Conservation (phyloP, 176 grass and related monocot genomes). For the Carex scoparia region DNA sequence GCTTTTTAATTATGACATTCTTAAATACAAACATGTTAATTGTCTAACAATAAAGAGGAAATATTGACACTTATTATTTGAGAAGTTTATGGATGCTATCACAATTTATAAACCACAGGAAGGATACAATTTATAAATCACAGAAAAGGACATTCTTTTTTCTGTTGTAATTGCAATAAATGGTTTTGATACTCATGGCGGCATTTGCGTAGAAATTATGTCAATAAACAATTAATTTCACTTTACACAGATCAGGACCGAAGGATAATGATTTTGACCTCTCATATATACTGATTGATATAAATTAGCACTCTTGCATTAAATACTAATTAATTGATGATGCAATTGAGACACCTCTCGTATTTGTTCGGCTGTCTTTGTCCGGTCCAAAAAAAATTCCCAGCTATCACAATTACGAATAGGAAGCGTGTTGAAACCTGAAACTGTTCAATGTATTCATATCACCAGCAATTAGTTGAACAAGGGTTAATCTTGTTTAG, state of each 20-base stretch:
- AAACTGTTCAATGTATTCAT: background rate
- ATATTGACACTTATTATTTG: background rate
- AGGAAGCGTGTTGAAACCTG: background rate
- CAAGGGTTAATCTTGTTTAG: too few relatives aligned
- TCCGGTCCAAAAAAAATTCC: background rate
- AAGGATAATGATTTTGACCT: too few relatives aligned
- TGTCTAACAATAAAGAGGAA: too few relatives aligned
- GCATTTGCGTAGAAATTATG: background rate
- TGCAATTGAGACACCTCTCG: background rate
- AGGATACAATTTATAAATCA: background rate
- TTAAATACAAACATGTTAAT: too few relatives aligned
- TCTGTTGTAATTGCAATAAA: background rate
- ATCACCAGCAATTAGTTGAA: background rate
- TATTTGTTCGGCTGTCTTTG: background rate
- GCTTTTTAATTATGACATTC: too few relatives aligned
- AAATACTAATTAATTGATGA: background rate
- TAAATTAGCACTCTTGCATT: background rate
- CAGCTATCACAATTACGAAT: background rate
- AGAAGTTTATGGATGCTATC: background rate
- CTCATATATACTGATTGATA: background rate
- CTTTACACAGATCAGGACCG: background rate
- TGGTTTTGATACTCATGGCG: background rate
- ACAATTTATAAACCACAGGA: background rate
- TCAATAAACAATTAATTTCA: background rate
- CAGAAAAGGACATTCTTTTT: background rate